phyloP scores from a whole-genome alignment of 306 rosid species.

The Sechiopsis laciniata region DNA sequence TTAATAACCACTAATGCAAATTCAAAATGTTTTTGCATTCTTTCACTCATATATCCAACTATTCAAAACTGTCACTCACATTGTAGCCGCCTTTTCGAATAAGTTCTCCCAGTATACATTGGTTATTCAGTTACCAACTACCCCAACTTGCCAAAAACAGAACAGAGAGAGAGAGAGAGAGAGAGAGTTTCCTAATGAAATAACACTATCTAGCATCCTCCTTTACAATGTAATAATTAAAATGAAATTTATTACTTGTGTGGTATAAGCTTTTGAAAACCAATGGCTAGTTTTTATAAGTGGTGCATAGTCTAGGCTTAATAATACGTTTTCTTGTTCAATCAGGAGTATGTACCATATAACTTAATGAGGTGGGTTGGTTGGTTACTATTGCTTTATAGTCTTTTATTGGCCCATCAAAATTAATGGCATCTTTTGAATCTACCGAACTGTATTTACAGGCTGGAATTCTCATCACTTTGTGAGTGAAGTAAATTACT shows the following conservation, averaged over 20 bases:
- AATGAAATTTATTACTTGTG: slow-evolving; percentile 10
- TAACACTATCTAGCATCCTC: neutral
- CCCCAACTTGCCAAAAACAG: neutral
- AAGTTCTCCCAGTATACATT: neutral
- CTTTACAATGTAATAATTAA: neutral
- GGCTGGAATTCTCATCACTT: slow-evolving; percentile 17
- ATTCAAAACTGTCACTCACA: too few species aligned
- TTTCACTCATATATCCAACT: neutral
- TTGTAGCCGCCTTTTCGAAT: neutral
- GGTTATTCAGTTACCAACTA: neutral
- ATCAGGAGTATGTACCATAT: neutral
- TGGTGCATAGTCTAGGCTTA: neutral
- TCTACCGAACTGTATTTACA: slow-evolving; percentile 20
- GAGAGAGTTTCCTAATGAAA: neutral
- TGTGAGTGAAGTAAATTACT: slow-evolving; percentile 3
- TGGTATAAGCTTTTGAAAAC: neutral
- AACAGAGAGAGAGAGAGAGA: neutral
- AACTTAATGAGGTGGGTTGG: slow-evolving; percentile 19
- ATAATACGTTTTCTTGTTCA: neutral
- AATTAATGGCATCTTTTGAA: slow-evolving; percentile 9
- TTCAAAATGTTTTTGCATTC: too few species aligned
- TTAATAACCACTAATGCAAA: neutral
- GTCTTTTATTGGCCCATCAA: slow-evolving; percentile 20
- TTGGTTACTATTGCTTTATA: neutral
- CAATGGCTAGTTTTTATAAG: neutral